Conservation (phyloP, 2,329 filamentous ascomycete genomes). For the Diaporthe humulicola region DNA sequence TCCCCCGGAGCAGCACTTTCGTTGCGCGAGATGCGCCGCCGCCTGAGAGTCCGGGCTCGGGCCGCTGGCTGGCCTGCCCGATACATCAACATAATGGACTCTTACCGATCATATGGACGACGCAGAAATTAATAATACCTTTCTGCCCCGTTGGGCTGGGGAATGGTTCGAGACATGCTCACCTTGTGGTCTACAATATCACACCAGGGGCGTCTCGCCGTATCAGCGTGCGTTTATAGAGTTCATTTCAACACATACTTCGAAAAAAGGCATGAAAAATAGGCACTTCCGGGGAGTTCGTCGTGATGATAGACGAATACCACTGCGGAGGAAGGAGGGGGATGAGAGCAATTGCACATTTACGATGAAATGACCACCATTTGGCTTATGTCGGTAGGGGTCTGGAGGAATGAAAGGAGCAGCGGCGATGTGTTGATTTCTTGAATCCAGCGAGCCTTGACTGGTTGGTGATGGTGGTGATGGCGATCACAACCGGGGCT, state of each 20-base stretch:
- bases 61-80: slow-evolving; percentile 30
- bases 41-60: slow-evolving; percentile 17
- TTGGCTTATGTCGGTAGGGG: slow-evolving; percentile 7
- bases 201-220: not conserved
- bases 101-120: not conserved
- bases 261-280: slow-evolving; percentile 27
- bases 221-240: slow-evolving; percentile 29
- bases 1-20: not conserved
- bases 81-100: not conserved
- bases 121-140: not conserved
- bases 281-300: slow-evolving; percentile 15
- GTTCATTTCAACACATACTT: slow-evolving; percentile 10
- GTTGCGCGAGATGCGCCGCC: slow-evolving; percentile 13
- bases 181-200: not conserved
- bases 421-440: slow-evolving; percentile 9
- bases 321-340: not conserved
- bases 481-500: not conserved
- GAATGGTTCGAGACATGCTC: not conserved
- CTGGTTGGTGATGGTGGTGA: not conserved
- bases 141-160: not conserved
- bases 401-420: not conserved
- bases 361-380: slow-evolving; percentile 23
- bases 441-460: slow-evolving; percentile 18
- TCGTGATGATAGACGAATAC: slow-evolving; percentile 21
- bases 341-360: not conserved